Base-by-base conservation (phyloP, 2,329 filamentous ascomycete genomes). In the Massarina eburnea region DNA sequence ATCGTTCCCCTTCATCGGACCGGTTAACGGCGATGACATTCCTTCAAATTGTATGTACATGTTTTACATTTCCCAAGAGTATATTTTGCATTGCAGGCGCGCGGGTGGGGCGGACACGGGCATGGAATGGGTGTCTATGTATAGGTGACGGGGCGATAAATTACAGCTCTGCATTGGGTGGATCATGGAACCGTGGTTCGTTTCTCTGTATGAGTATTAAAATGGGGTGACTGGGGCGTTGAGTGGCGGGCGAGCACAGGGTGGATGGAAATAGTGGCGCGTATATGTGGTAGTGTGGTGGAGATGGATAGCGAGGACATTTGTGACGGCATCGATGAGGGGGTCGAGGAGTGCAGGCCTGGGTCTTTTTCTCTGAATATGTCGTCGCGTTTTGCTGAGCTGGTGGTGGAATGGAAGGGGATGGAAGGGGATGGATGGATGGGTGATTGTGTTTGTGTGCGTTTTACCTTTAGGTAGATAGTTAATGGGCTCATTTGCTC, bases 261-360 rank as follows among this genome's bases (percentile, higher is more conserved):
- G 38, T 22, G 26, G 45, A 46, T 40, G 46, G 18, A 4, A 40
- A 34, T 17, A 22, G 29, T 21, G 27, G 27, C 9, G 33, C 32
- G 8, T 12, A 21, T 32, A 19, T 10, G 20, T 34, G 20, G 17
- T 17, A 22, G 39, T 36, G 30, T 17, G 21, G 32, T 7, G n/a
- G 42, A 15, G 26, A 36, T 43, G 22, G 20, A 20, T 26, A 38
- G 20, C 14, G 30, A 10, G 7, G 12, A n/a, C 39, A 24, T 37
- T 30, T 38, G 29, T 34, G n/a, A 35, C 39, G 29, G 26, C 30
- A 48, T 43, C 32, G 32, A 54, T 36, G 44, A 36, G 38, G 41
- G 48, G 37, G 21, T 36, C 48, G 46, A 46, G 64, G 64, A 66
- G 62, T 67, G 64, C 62, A 67, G 62, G 60, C 64, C 62, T 41